Base-by-base conservation (phyloP, 2,329 filamentous ascomycete species). In the Annulohypoxylon truncatum region DNA sequence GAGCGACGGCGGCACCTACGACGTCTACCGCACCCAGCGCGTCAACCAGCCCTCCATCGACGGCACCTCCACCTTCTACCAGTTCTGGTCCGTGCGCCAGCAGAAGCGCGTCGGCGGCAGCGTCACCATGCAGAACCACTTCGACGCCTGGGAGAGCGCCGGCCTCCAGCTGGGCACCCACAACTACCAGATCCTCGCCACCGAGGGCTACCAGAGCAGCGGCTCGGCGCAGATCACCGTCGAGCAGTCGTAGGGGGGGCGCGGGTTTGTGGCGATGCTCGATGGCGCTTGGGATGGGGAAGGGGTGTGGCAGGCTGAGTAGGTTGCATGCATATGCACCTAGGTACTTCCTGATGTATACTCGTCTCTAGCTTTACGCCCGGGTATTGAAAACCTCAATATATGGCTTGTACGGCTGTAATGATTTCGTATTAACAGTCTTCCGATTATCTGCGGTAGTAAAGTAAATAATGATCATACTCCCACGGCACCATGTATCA, bases 51-150 rank as follows among this genome's bases (percentile, higher is more conserved):
- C 81, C 20, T 79, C 77, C 50, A 84, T 85, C 68, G 73, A 82
- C 15, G 67, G 67, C 61, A 71, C 67, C 33, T 67, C 70, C 51
- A 85, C 82, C 55, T 85, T 85, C 75, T 77, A 82, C 73, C 84
- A 86, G 76, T 86, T 81, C 78, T 85, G 82, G 82, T 82, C 80
- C 42, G 81, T 88, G 24, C 81, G 86, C 68, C 77, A 78, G 68
- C 74, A 71, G 64, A 84, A 87, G 80, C 80, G 84, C 51, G 78
- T 80, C 51, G 79, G 81, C 56, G 77, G 77, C 52, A 75, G 72
- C 44, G 77, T 79, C 66, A 78, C 73, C 57, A 69, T 76, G 33
- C 66, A 73, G 57, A 77, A 77, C 65, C 77, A 79, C 73, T 78
- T 78, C 68, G 70, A 78, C 61, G 76, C 75, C 47, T 79, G 77